Percentiles rank a stretch among this genome's conserved stretches.
Conservation (phyloP, 768 basidiomycete genomes). For the Suillus hirtellus region DNA sequence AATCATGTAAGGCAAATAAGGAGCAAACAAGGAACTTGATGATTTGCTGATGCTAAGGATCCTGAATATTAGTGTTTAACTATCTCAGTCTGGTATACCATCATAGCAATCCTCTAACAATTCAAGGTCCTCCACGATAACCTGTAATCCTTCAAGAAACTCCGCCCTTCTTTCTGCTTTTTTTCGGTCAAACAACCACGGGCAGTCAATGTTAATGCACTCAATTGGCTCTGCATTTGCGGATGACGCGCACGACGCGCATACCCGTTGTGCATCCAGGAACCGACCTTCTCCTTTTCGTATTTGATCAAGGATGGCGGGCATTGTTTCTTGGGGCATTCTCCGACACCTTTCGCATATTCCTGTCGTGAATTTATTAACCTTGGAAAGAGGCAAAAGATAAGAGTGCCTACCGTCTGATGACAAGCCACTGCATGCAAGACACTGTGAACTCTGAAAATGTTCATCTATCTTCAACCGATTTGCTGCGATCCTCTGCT, state of each 20-base stretch:
- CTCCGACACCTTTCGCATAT: slow-evolving; percentile 65
- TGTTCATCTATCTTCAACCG: slow-evolving; percentile 69
- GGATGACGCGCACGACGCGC: slow-evolving; percentile 64
- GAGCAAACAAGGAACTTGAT: no score
- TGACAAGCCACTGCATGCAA: slow-evolving; percentile 62
- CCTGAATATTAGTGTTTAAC: neutral
- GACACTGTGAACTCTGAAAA: slow-evolving; percentile 68
- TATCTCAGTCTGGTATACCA: neutral
- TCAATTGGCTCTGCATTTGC: slow-evolving; percentile 57
- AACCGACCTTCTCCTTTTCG: slow-evolving; percentile 57
- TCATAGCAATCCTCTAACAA: slow-evolving; percentile 4
- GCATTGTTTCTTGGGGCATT: slow-evolving; percentile 53
- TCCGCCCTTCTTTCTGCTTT: slow-evolving; percentile 49
- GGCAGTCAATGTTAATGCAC: slow-evolving; percentile 87
- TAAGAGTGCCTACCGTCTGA: slow-evolving; percentile 43
- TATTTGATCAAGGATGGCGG: slow-evolving; percentile 55
- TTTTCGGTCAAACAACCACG: slow-evolving; percentile 74
- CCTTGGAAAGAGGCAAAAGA: neutral
- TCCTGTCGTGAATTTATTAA: slow-evolving; percentile 34
- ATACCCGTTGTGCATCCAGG: slow-evolving; percentile 62
- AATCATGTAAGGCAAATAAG: no score
- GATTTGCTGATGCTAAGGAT: no score
- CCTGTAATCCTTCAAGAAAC: slow-evolving; percentile 30
- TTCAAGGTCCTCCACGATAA: slow-evolving; percentile 32
- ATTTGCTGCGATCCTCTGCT: slow-evolving; percentile 32